A percentile compares a stretch with the other conserved stretches of the same genome.
phyloP scores from a whole-genome alignment of 768 basidiomycete genomes.

The Leccinum barrowsii region DNA sequence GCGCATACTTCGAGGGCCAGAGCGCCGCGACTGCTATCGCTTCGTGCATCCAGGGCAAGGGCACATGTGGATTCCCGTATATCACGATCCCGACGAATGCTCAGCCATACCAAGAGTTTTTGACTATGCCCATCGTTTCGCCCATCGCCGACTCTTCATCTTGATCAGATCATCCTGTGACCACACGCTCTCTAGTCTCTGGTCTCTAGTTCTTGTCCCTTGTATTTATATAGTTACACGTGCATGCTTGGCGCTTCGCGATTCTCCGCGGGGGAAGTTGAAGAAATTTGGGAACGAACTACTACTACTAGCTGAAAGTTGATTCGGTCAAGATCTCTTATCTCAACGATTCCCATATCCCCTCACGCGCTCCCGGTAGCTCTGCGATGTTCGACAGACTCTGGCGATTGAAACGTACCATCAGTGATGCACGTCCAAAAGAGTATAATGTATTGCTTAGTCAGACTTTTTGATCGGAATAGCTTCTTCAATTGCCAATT shows the following conservation, averaged over 20 bases:
- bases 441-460: not conserved
- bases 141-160: not conserved
- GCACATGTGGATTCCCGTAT: constrained; percentile 26
- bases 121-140: constrained; percentile 6
- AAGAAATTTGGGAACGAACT: not conserved
- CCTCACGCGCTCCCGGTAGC: no score
- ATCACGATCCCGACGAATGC: constrained; percentile 29
- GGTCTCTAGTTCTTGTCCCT: not conserved
- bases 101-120: constrained; percentile 28
- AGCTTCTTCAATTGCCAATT: no score
- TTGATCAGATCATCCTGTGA: not conserved
- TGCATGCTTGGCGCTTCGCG: not conserved
- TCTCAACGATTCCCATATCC: no score
- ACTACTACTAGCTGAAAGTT: no score
- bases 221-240: not conserved
- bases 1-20: constrained; percentile 55
- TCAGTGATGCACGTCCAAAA: not conserved
- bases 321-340: no score
- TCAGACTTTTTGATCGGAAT: no score
- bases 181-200: not conserved
- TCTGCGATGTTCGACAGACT: no score
- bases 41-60: constrained; percentile 36
- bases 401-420: no score
- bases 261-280: not conserved
- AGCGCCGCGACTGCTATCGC: constrained; percentile 38